Percentiles rank a stretch among this genome's conserved stretches.
phyloP scores from a whole-genome alignment of 306 rosid species.

The Begonia loranthoides region DNA sequence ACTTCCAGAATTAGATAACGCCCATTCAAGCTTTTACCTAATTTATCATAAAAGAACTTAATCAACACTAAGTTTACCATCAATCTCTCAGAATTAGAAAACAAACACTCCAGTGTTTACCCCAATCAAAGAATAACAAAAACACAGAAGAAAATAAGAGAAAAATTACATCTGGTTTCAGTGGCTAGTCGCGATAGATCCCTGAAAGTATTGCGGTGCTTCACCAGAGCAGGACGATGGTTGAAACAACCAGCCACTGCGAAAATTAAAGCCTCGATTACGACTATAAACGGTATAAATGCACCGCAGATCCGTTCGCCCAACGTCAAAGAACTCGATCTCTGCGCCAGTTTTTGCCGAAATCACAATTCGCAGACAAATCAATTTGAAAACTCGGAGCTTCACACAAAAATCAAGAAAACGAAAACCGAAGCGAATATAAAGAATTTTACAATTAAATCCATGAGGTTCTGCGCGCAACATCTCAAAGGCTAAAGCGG shows the following conservation, averaged over 20 bases:
- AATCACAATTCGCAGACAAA: too few relatives aligned
- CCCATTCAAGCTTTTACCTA: not conserved
- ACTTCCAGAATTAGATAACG: not conserved
- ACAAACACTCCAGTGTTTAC: too few relatives aligned
- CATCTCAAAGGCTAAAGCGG: too few relatives aligned
- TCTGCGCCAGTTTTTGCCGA: slow-evolving; percentile 14
- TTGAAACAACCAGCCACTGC: slow-evolving; percentile 35
- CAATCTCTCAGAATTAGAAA: too few relatives aligned
- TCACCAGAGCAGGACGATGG: slow-evolving; percentile 8
- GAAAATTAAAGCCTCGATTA: slow-evolving; percentile 27
- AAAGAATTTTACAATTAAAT: too few relatives aligned
- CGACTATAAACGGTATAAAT: slow-evolving; percentile 32
- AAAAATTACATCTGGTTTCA: slow-evolving; percentile 47
- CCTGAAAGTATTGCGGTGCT: not conserved
- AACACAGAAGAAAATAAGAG: not conserved
- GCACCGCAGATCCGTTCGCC: slow-evolving; percentile 37
- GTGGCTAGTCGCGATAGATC: slow-evolving; percentile 32
- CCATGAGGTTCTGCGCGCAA: too few relatives aligned
- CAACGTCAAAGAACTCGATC: slow-evolving; percentile 23
- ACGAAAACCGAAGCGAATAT: too few relatives aligned
- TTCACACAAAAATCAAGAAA: too few relatives aligned
- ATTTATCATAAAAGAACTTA: not conserved
- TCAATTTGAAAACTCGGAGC: too few relatives aligned
- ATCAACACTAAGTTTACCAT: too few relatives aligned
- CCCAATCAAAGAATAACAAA: not conserved